Base-by-base conservation (phyloP, 163 green algal species). In the Scenedesmus sp. region DNA sequence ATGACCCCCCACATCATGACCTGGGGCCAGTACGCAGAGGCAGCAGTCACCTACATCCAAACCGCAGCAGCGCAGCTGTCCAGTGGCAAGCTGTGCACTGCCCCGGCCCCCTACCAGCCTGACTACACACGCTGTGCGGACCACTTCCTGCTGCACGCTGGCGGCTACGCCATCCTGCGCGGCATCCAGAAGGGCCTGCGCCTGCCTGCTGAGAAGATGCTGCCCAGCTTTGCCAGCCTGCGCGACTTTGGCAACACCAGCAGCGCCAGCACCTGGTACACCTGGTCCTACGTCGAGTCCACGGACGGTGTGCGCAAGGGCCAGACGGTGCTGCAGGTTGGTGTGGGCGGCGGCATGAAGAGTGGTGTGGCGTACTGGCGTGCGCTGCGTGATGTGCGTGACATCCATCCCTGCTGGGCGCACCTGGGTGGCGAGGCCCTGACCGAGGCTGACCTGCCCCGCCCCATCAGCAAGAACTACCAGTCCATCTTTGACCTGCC, bases 301-400 rank as follows among this genome's bases (percentile, higher is more conserved):
- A 82, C 93, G 70, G 83, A 91, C 24, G 94, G 93, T n/a, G 92
- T 95, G 44, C 78, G 12, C 87, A 83, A 65, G 72, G 91, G 92
- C 37, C 91, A 96, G 72, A 83, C 65, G 13, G 85, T 96, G 35
- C 87, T 96, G 92, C 93, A 95, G 89, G 83, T 96, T 65, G 93
- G 94, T 24, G 91, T 96, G 70, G 94, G 94, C 37, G 94, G 94
- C 49, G 94, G 94, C 40, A 94, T 95, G 86, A 96, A 96, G 92
- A 81, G 61, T 49, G 81, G 91, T 51, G 85, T 91, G 61, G 70
- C 46, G 46, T 56, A 93, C 78, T 95, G 93, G 93, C 61, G 61
- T 12, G 93, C 93, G 51, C 85, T 95, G 93, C 76, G 86, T 2
- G 35, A 92, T 84, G 83, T 93, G 42, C 59, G 85, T 44, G 53